These are phyloP conservation scores for Blastomyces emzantsi DNA, from an alignment of 2,329 filamentous ascomycete species.

Conservation along the genomic window DNA sequence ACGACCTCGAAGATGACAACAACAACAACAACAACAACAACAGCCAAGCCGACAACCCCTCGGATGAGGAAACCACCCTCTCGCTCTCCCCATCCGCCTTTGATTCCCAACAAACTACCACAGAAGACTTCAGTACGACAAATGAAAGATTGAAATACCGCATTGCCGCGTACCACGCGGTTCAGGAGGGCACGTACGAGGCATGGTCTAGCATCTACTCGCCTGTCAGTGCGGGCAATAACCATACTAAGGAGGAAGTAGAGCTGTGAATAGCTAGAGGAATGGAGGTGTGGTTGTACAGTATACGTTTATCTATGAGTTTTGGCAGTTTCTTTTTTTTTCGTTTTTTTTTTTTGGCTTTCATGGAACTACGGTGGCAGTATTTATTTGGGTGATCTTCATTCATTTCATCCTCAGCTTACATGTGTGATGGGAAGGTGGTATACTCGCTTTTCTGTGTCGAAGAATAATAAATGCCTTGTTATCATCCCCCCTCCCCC, in stretches of 20 bases:
- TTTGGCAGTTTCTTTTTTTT: background rate
- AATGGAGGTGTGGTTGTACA: background rate
- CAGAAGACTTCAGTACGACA: no score
- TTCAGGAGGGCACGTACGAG: constrained; percentile 34
- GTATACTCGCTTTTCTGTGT: no score
- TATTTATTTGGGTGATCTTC: background rate
- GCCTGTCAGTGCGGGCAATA: constrained; percentile 37
- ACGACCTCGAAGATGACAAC: background rate
- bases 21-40: background rate
- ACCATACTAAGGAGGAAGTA: constrained; percentile 35
- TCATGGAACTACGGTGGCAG: background rate
- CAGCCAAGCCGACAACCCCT: background rate
- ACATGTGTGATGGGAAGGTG: no score
- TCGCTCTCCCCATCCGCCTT: constrained; percentile 25
- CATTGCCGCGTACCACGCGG: constrained; percentile 34
- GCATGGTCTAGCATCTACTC: constrained; percentile 34
- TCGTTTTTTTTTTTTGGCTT: background rate
- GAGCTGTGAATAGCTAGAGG: constrained; percentile 27
- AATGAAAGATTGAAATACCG: constrained; percentile 15
- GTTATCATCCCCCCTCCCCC: no score
- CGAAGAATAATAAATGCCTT: no score
- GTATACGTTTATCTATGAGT: background rate
- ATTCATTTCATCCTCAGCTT: no score
- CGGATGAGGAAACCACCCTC: constrained; percentile 19
- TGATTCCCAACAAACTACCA: constrained; percentile 17